These are phyloP conservation scores for Ceratobasidium sp. DNA, from an alignment of 1,284 basidiomycete species.

Conservation along the genomic window DNA sequence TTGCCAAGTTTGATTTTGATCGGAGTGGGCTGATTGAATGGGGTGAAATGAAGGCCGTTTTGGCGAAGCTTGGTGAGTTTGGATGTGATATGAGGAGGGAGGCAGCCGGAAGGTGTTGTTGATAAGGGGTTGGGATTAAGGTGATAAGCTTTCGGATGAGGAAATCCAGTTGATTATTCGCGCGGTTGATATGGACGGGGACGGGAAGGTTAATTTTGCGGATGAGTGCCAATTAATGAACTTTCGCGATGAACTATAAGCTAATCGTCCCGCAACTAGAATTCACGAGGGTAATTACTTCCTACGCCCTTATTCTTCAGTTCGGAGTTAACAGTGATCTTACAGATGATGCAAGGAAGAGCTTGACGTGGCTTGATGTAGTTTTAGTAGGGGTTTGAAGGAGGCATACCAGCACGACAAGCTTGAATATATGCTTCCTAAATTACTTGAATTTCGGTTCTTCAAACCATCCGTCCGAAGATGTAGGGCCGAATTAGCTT, in stretches of 20 bases:
- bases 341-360: conserved; percentile 31
- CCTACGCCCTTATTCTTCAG: not conserved
- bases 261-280: not conserved
- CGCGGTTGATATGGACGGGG: conserved; percentile 72
- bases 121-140: too few relatives aligned
- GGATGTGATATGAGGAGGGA: not conserved
- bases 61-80: conserved; percentile 55
- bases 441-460: too few relatives aligned
- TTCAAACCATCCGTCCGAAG: too few relatives aligned
- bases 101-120: too few relatives aligned
- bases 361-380: not conserved
- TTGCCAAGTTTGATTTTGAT: conserved; percentile 76
- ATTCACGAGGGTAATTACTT: conserved; percentile 19
- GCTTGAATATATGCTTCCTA: too few relatives aligned
- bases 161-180: conserved; percentile 74
- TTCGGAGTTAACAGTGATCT: not conserved
- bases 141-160: conserved; percentile 70
- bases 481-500: too few relatives aligned
- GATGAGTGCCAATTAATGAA: conserved; percentile 13
- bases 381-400: not conserved
- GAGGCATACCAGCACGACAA: too few relatives aligned
- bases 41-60: conserved; percentile 60
- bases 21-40: conserved; percentile 69
- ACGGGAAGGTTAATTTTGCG: conserved; percentile 60
- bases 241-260: not conserved